phyloP scores from a whole-genome alignment of 768 basidiomycete genomes.

The Kwoniella sp. region DNA sequence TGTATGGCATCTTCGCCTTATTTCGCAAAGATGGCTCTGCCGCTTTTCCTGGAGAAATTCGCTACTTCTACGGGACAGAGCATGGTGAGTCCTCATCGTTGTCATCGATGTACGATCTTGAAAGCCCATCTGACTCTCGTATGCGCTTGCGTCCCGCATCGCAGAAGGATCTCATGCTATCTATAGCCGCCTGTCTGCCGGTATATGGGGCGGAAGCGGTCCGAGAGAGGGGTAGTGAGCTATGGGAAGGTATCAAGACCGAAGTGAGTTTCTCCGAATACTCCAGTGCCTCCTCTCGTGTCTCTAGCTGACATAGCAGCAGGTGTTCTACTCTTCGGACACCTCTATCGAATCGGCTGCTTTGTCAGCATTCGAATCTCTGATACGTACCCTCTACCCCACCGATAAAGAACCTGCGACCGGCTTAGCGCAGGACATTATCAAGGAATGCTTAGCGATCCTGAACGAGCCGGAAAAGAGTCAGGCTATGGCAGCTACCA shows the following conservation, averaged over 20 bases:
- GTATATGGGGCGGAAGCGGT: slow-evolving; percentile 74
- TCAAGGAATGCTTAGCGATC: slow-evolving; percentile 76
- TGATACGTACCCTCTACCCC: slow-evolving; percentile 75
- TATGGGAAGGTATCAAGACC: slow-evolving; percentile 90
- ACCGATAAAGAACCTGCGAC: slow-evolving; percentile 56
- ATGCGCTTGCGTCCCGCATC: slow-evolving; percentile 5
- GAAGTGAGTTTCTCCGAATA: slow-evolving; percentile 64
- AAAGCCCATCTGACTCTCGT: neutral
- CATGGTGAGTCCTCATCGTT: slow-evolving; percentile 66
- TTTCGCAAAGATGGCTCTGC: slow-evolving; percentile 82
- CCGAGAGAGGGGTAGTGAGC: slow-evolving; percentile 67
- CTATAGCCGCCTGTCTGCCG: slow-evolving; percentile 75
- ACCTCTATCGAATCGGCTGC: slow-evolving; percentile 72
- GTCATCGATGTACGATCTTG: too few species aligned
- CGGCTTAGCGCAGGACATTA: slow-evolving; percentile 72
- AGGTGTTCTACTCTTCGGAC: slow-evolving; percentile 95
- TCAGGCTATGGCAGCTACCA: slow-evolving; percentile 83
- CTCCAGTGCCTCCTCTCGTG: neutral
- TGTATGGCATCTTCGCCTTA: slow-evolving; percentile 77
- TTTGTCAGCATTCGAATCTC: slow-evolving; percentile 67
- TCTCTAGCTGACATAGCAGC: neutral
- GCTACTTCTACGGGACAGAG: slow-evolving; percentile 75
- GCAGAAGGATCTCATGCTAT: slow-evolving; percentile 84
- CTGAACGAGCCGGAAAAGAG: slow-evolving; percentile 90
- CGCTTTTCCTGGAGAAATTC: slow-evolving; percentile 89